Percentiles rank a stretch among this genome's conserved stretches.
Conservation (phyloP, 2,329 filamentous ascomycete genomes). For the Fusarium camptoceras region DNA sequence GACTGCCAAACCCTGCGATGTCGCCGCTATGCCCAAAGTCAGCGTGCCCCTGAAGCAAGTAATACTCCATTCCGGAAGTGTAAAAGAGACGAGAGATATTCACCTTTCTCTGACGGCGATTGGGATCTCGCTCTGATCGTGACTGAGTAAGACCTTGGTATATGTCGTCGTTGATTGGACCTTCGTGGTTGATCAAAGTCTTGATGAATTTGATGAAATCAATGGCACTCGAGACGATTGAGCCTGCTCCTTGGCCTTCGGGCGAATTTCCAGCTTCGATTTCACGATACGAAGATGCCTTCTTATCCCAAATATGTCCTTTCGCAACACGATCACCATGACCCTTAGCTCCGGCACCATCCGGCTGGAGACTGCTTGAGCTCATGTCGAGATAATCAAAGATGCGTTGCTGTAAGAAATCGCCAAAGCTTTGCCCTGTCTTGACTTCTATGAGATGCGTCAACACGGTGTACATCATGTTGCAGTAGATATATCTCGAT, state of each 20-base stretch:
- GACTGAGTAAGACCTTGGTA: constrained; percentile 38
- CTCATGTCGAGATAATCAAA: constrained; percentile 6
- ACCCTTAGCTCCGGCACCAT: background rate
- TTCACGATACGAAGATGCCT: background rate
- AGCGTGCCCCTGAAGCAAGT: constrained; percentile 37
- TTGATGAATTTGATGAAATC: constrained; percentile 49
- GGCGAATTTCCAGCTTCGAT: constrained; percentile 27
- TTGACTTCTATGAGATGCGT: constrained; percentile 5
- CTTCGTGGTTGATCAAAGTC: constrained; percentile 43
- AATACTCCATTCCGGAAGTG: constrained; percentile 41
- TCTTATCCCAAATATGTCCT: constrained; percentile 29
- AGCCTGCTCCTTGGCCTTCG: constrained; percentile 49
- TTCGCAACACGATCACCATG: background rate
- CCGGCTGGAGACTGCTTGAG: constrained; percentile 9
- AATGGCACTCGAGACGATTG: constrained; percentile 45
- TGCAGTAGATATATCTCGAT: constrained; percentile 16
- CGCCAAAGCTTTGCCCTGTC: accelerated
- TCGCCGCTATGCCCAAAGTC: constrained; percentile 45
- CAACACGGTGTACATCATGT: constrained; percentile 25
- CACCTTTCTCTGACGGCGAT: constrained; percentile 12
- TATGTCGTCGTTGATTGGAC: constrained; percentile 41
- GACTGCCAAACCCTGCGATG: constrained; percentile 43
- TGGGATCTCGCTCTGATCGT: constrained; percentile 34
- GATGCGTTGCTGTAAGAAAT: background rate
- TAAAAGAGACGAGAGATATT: constrained; percentile 29